Conservation (phyloP, 2,329 filamentous ascomycete species). For the Hypoxylon sp. region DNA sequence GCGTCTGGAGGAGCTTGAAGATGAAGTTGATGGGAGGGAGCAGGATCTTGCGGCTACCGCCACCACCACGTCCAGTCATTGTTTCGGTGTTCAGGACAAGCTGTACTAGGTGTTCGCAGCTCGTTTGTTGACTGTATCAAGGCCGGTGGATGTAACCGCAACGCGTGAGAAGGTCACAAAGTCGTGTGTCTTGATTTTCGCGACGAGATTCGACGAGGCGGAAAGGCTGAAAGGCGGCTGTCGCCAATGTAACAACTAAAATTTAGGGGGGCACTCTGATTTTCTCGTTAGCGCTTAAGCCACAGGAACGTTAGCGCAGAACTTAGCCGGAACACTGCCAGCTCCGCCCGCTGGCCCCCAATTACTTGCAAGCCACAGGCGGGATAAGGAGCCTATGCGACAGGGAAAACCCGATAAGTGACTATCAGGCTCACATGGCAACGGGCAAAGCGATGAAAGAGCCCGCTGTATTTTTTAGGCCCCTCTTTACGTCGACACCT, state of each 20-base stretch:
- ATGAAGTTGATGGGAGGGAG: constrained; percentile 80
- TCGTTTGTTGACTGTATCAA: not conserved
- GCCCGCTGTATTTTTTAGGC: constrained; percentile 36
- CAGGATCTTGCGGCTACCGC: constrained; percentile 66
- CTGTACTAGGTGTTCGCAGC: not conserved
- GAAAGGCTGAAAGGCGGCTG: constrained; percentile 30
- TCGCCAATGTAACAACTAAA: not conserved
- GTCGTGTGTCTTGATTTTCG: constrained; percentile 9
- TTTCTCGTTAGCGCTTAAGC: too few species aligned
- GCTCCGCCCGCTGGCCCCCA: too few species aligned
- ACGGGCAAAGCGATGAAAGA: constrained; percentile 25
- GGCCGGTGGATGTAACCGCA: not conserved
- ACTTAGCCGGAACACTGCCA: too few species aligned
- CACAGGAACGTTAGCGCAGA: too few species aligned
- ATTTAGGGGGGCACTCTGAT: not conserved
- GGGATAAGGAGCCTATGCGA: constrained; percentile 10
- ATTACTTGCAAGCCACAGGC: constrained; percentile 24
- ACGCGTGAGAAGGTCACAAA: not conserved
- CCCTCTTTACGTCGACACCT: constrained; percentile 36
- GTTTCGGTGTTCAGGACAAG: constrained; percentile 32
- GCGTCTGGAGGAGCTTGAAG: constrained; percentile 86
- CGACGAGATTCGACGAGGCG: constrained; percentile 22
- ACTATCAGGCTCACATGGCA: constrained; percentile 34
- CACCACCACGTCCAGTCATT: constrained; percentile 69
- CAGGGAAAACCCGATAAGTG: not conserved